These are phyloP conservation scores for Podospora bellae-mahoneyi DNA, from an alignment of 495 filamentous ascomycete genomes.

Conservation along the genomic window DNA sequence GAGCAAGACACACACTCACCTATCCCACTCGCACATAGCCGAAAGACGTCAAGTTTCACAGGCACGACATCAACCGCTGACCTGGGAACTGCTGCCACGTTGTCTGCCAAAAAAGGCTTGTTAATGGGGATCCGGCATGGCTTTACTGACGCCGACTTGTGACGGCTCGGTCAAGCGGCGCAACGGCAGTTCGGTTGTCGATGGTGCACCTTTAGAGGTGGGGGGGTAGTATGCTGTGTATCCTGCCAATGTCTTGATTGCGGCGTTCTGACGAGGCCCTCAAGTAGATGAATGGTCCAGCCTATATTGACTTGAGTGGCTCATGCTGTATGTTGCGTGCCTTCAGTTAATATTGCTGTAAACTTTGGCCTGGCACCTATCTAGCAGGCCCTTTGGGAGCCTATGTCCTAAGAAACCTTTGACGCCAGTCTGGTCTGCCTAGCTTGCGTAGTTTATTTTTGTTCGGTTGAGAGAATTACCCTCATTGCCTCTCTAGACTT, in stretches of 20 bases:
- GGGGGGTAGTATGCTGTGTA: neutral
- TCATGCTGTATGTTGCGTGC: too few species aligned
- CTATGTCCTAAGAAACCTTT: too few species aligned
- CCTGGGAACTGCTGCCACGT: neutral
- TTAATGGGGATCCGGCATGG: neutral
- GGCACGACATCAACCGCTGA: neutral
- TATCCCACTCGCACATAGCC: neutral
- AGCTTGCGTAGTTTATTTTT: too few species aligned
- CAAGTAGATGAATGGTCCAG: too few species aligned
- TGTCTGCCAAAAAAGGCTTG: neutral
- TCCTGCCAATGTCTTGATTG: neutral
- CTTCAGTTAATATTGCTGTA: too few species aligned
- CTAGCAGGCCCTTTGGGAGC: too few species aligned
- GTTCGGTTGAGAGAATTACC: too few species aligned
- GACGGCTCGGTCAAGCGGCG: neutral
- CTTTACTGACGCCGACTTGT: neutral
- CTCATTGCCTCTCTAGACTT: too few species aligned
- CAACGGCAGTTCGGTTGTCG: neutral
- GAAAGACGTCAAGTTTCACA: neutral
- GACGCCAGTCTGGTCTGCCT: too few species aligned
- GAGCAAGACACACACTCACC: neutral
- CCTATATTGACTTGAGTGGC: too few species aligned
- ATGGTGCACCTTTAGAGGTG: neutral
- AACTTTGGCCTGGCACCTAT: too few species aligned
- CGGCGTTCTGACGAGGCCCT: too few species aligned